Conservation (phyloP, 345 rosid genomes). For the Boechera divaricarpa region DNA sequence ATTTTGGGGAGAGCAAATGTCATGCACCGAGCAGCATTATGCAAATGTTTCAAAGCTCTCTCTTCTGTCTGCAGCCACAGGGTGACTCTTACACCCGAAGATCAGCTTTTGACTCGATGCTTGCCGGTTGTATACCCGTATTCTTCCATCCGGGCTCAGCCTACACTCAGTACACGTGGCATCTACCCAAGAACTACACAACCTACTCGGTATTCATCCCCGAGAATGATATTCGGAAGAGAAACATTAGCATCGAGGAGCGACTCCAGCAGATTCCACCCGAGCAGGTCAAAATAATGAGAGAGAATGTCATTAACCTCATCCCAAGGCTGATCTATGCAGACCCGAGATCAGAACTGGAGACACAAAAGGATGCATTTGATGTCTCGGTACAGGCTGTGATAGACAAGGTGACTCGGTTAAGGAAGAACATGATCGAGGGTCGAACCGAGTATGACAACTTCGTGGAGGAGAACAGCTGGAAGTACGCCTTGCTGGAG, state of each 20-base stretch:
- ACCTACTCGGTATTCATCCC: conserved; percentile 91
- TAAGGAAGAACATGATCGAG: conserved; percentile 74
- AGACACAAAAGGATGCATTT: conserved; percentile 72
- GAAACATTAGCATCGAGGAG: conserved; percentile 78
- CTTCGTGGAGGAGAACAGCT: conserved; percentile 87
- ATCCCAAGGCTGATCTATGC: conserved; percentile 77
- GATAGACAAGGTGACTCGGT: conserved; percentile 75
- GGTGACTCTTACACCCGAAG: conserved; percentile 92
- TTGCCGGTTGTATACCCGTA: conserved; percentile 89
- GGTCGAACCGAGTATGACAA: conserved; percentile 79
- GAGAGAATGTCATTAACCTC: conserved; percentile 76
- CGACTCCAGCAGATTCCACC: conserved; percentile 68
- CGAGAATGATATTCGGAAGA: conserved; percentile 73
- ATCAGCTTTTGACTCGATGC: conserved; percentile 86
- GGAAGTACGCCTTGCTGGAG: conserved; percentile 86
- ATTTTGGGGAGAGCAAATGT: conserved; percentile 91
- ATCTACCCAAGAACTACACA: conserved; percentile 78
- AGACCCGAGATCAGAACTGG: conserved; percentile 76
- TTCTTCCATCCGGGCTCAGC: conserved; percentile 98
- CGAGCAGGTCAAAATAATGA: conserved; percentile 71
- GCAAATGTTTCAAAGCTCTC: conserved; percentile 85
- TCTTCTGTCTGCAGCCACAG: conserved; percentile 89
- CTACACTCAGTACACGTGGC: conserved; percentile 90
- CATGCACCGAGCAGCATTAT: conserved; percentile 91
- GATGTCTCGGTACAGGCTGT: conserved; percentile 83